Base-by-base conservation (phyloP, 2,329 filamentous ascomycete genomes). In the Penicillium hordei region DNA sequence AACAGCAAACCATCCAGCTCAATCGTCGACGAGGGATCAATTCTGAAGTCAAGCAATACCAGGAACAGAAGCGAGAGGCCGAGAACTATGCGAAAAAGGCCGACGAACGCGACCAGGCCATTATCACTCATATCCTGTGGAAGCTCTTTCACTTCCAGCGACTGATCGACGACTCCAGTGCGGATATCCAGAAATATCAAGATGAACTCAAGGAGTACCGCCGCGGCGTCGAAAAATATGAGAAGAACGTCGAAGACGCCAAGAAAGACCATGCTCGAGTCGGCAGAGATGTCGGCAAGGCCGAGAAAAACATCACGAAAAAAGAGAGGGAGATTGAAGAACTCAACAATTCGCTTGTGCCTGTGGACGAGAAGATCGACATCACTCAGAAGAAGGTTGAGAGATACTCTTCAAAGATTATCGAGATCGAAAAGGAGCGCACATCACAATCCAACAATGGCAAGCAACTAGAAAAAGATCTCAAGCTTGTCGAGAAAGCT, bases 11-110 rank as follows among this genome's bases (percentile, higher is more conserved):
- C 44, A 90, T 91, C 65, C 93, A 96, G 72, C 85, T 97, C 9
- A 89, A 94, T 69, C 86, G 93, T 60, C 90, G 94, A 34, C 87
- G 94, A 65, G 92, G 90, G 48, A 97, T 99, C 78, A 97, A 97
- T 74, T 93, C 92, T 3, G 94, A 99, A 76, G 95, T 99, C 73
- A 96, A 94, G 73, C 92, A 96, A 69, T 99, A 97, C 70, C 90
- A 96, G 70, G 92, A 97, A 73, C 93, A 97, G 76, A 97, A 97
- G 78, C 88, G 87, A 65, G 94, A 97, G 71, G 93, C 93, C 5
- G 94, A 99, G 65, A 93, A 89, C 66, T 99, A 93, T 71, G 90
- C 95, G 70, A 87, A 86, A 63, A 97, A 97, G 76, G 89, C 89
- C 1, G 89, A 94, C 53, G 91, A 97, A 73, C 87, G 91, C 49